These are phyloP conservation scores for Lasiosphaeria miniovina DNA, from an alignment of 495 filamentous ascomycete genomes.

Conservation along the genomic window DNA sequence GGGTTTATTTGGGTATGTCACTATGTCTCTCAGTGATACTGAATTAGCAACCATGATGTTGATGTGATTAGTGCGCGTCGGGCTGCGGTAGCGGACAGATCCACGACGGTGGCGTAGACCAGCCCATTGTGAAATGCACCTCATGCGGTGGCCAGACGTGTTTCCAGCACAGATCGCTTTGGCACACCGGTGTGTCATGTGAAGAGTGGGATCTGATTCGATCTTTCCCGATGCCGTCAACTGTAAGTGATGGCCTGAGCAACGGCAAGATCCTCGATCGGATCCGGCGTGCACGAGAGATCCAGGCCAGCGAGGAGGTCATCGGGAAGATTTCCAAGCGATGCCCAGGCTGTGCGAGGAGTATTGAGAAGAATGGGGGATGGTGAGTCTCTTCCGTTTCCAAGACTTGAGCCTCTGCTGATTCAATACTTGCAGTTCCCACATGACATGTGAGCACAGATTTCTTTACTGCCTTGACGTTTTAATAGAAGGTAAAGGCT, in stretches of 20 bases:
- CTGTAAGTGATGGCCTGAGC: too few relatives aligned
- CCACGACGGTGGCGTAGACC: conserved; percentile 29
- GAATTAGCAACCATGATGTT: neutral
- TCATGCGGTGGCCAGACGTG: conserved; percentile 36
- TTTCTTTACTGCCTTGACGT: neutral
- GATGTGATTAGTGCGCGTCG: conserved; percentile 4
- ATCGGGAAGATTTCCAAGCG: conserved; percentile 26
- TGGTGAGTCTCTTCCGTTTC: conserved; percentile 21
- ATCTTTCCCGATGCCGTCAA: too few relatives aligned
- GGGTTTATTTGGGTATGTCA: conserved; percentile 15
- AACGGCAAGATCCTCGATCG: neutral
- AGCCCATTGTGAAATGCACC: conserved; percentile 37
- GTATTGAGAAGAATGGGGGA: conserved; percentile 35
- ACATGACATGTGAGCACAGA: conserved; percentile 31
- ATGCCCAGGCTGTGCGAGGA: conserved; percentile 35
- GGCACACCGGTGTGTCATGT: conserved; percentile 40
- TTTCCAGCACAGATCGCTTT: conserved; percentile 32
- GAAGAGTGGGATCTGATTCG: conserved; percentile 39
- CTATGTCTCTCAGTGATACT: neutral
- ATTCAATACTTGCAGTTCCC: conserved; percentile 15
- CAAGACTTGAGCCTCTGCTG: neutral
- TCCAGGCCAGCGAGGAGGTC: conserved; percentile 9
- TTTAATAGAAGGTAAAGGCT: too few relatives aligned
- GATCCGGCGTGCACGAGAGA: neutral
- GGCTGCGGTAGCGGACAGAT: conserved; percentile 35